Conservation (phyloP, 1,139 yeast genomes). For the Hyphopichia buzzinii region DNA sequence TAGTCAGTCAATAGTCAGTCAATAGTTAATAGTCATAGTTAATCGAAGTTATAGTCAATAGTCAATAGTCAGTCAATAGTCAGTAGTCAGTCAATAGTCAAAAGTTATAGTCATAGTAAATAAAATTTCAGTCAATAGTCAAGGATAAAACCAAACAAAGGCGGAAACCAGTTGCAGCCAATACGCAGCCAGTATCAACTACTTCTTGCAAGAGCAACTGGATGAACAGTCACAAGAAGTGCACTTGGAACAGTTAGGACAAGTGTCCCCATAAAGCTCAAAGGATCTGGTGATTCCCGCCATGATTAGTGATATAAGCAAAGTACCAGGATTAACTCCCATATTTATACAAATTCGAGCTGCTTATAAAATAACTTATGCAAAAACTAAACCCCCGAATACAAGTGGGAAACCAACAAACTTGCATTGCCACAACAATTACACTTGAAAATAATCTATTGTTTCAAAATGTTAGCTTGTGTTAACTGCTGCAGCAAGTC, state of each 20-base stretch:
- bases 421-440: no score
- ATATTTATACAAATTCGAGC: neutral
- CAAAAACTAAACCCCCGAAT: neutral
- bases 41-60: conserved; percentile 1
- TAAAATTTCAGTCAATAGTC: conserved; percentile 1
- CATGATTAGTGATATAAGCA: neutral
- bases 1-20: conserved; percentile 1
- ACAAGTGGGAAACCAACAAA: no score
- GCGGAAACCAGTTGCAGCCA: no score
- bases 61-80: conserved; percentile 1
- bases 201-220: no score
- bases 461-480: neutral
- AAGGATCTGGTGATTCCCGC: conserved; percentile 3
- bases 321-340: neutral
- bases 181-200: no score
- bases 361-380: neutral
- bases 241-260: neutral
- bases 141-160: neutral
- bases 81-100: neutral
- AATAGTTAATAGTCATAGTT: conserved; percentile 5
- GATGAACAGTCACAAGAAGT: neutral
- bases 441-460: no score
- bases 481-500: neutral
- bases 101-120: neutral
- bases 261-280: conserved; percentile 1